Percentiles rank a stretch among this genome's conserved stretches.
Conservation (phyloP, 495 filamentous ascomycete species). For the Tuber microsphaerosporum region DNA sequence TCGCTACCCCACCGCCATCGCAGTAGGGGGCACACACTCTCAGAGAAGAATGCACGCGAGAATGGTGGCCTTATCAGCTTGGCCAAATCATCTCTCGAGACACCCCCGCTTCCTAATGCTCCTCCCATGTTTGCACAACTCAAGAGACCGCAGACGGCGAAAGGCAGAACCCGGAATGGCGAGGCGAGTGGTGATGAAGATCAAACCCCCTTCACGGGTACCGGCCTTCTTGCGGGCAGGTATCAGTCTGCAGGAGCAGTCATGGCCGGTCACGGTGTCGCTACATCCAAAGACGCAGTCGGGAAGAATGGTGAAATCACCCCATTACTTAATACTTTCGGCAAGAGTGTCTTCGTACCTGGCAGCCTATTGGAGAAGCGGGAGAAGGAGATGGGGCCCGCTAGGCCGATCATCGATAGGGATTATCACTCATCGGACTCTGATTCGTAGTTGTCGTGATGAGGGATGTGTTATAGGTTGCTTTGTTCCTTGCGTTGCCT, state of each 20-base stretch:
- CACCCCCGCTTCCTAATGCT: conserved; percentile 22
- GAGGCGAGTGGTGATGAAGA: conserved; percentile 28
- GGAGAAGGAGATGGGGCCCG: conserved; percentile 32
- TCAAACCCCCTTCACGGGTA: conserved; percentile 30
- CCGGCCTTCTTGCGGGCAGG: conserved; percentile 26
- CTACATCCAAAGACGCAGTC: conserved; percentile 27
- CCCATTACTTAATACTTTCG: conserved; percentile 21
- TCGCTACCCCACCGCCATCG: conserved; percentile 31
- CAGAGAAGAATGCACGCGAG: conserved; percentile 24
- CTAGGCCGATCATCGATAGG: conserved; percentile 35
- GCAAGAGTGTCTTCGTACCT: conserved; percentile 30
- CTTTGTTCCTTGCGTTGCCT: conserved; percentile 21
- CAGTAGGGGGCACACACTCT: conserved; percentile 30
- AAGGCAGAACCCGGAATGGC: conserved; percentile 19
- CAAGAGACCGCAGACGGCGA: conserved; percentile 26
- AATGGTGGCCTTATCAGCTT: conserved; percentile 34
- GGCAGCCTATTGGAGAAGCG: conserved; percentile 37
- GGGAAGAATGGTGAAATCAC: conserved; percentile 34
- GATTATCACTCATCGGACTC: conserved; percentile 32
- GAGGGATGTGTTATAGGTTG: conserved; percentile 23
- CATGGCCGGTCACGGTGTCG: conserved; percentile 30
- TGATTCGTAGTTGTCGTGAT: not conserved
- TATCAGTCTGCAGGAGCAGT: conserved; percentile 32
- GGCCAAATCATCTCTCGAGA: conserved; percentile 23
- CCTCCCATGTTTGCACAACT: conserved; percentile 5